Evolutionary conservation across 2,329 filamentous ascomycete genomes (phyloP).

Genomic region (Phialophora macrospora): DNA sequence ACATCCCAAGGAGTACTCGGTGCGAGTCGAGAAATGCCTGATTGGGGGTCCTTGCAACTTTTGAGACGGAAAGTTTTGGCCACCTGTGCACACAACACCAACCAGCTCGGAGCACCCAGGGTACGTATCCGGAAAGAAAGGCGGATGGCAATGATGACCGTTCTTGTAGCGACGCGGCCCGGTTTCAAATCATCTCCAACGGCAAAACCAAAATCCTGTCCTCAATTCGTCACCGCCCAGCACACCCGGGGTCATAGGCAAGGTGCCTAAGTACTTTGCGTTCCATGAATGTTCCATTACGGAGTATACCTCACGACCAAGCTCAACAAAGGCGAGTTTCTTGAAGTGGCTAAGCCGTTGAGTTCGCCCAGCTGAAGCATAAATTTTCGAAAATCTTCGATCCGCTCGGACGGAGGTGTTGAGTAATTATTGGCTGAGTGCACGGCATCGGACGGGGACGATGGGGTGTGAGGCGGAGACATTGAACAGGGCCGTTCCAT

Average conservation of each 20-base stretch:
- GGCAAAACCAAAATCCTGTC: neutral
- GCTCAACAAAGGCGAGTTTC: neutral
- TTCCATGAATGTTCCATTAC: neutral
- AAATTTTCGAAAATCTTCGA: neutral
- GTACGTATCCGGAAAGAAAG: neutral
- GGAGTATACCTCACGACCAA: neutral
- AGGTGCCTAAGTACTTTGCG: neutral
- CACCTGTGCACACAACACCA: neutral
- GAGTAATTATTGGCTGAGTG: neutral
- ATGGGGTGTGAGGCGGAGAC: neutral
- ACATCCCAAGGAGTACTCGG: neutral
- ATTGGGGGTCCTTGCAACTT: neutral
- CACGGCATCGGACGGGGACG: neutral
- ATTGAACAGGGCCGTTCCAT: neutral
- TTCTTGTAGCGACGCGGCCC: neutral
- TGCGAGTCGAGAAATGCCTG: neutral
- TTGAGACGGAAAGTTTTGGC: neutral
- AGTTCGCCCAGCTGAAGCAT: neutral
- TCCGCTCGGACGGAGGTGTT: neutral
- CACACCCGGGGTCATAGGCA: neutral
- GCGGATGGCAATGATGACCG: too few species aligned
- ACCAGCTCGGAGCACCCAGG: neutral
- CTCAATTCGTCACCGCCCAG: neutral
- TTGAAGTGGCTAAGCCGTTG: neutral
- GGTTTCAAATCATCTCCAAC: neutral